A percentile compares a stretch with the other conserved stretches of the same genome.
Evolutionary conservation across 495 filamentous ascomycete species (phyloP).

Genomic region (Penicillium salamii): DNA sequence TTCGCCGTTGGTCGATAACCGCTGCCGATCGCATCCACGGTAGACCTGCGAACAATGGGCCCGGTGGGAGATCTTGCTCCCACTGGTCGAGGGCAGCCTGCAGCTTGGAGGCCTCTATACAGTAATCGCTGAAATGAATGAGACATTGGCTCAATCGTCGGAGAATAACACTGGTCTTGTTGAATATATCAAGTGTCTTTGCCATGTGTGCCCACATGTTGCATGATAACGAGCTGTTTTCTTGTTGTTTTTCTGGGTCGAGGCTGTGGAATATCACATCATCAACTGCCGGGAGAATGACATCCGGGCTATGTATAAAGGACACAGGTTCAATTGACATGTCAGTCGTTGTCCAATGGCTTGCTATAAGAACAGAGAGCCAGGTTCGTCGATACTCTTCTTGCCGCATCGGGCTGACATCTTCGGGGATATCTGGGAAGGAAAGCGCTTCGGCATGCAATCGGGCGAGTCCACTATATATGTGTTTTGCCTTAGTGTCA

Average conservation of each 20-base stretch:
- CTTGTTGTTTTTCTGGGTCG: slow-evolving; percentile 2
- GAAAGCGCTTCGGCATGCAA: slow-evolving; percentile 19
- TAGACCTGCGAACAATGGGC: slow-evolving; percentile 12
- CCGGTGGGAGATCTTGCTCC: slow-evolving; percentile 9
- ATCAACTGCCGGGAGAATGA: slow-evolving; percentile 13
- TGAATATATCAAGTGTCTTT: slow-evolving; percentile 18
- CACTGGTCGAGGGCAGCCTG: slow-evolving; percentile 14
- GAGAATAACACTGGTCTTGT: slow-evolving; percentile 13
- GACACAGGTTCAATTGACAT: slow-evolving; percentile 16
- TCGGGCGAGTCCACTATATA: slow-evolving; percentile 22
- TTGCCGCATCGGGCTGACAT: slow-evolving; percentile 1
- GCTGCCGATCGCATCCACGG: slow-evolving; percentile 26
- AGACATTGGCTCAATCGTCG: slow-evolving; percentile 14
- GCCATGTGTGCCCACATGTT: slow-evolving; percentile 28
- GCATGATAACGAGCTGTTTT: background rate
- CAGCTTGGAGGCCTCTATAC: slow-evolving; percentile 5
- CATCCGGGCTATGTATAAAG: background rate
- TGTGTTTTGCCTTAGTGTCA: slow-evolving; percentile 15
- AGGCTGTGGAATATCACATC: slow-evolving; percentile 16
- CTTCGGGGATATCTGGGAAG: background rate
- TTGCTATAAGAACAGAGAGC: slow-evolving; percentile 20
- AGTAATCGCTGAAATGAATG: slow-evolving; percentile 17
- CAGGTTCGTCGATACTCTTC: slow-evolving; percentile 20
- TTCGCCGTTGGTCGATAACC: slow-evolving; percentile 9
- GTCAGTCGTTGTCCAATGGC: slow-evolving; percentile 21